These are phyloP conservation scores for Murraya koenigii DNA, from an alignment of 345 rosid species.

Conservation along the genomic window DNA sequence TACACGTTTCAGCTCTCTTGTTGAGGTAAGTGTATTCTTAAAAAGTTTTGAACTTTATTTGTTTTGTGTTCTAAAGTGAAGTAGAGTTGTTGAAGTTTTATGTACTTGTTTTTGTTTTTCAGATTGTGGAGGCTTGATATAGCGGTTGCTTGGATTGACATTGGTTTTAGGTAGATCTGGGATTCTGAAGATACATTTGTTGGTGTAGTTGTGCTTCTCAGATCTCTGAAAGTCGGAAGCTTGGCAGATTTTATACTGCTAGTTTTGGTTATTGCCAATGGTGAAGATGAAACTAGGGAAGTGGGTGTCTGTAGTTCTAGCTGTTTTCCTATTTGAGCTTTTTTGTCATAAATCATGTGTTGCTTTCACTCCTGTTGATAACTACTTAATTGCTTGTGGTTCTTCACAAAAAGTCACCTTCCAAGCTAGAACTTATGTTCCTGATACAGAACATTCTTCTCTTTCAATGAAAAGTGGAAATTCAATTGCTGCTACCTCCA, in stretches of 20 bases:
- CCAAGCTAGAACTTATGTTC: constrained; percentile 74
- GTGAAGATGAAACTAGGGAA: constrained; percentile 44
- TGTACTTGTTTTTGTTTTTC: not conserved
- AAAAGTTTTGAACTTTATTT: constrained; percentile 19
- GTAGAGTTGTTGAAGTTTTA: not conserved
- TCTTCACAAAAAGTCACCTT: constrained; percentile 63
- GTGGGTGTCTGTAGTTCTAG: constrained; percentile 30
- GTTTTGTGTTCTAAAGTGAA: not conserved
- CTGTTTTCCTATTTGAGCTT: constrained; percentile 39
- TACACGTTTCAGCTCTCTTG: constrained; percentile 17
- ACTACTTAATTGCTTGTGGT: constrained; percentile 85
- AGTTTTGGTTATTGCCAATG: constrained; percentile 30
- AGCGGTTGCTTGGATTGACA: not conserved
- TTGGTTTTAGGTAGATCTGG: constrained; percentile 36
- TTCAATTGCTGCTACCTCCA: constrained; percentile 46
- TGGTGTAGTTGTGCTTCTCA: constrained; percentile 3
- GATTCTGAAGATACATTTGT: not conserved
- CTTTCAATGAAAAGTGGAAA: constrained; percentile 52
- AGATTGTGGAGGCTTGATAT: not conserved
- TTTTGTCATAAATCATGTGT: constrained; percentile 41
- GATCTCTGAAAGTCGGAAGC: constrained; percentile 14
- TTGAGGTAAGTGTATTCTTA: constrained; percentile 30
- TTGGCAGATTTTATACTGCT: not conserved
- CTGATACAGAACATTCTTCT: constrained; percentile 62
- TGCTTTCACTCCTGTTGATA: constrained; percentile 62